These are phyloP conservation scores for Passalora sequoiae DNA, from an alignment of 2,329 filamentous ascomycete genomes.

Conservation along the genomic window DNA sequence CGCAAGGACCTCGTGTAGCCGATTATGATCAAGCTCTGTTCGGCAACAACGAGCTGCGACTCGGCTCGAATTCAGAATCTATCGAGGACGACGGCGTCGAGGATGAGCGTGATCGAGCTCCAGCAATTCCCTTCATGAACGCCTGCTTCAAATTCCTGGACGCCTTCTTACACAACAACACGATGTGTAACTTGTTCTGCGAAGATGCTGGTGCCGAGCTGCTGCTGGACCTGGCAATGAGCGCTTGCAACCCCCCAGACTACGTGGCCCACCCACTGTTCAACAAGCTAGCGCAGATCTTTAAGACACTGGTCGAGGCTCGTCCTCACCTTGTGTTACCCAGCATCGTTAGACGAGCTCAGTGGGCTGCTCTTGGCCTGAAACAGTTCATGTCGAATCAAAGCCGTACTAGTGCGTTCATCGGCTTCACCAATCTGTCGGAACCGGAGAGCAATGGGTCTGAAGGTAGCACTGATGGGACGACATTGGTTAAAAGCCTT, in stretches of 20 bases:
- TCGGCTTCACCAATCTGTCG: constrained; percentile 17
- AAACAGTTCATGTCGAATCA: constrained; percentile 54
- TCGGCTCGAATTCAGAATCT: background rate
- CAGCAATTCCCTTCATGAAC: constrained; percentile 56
- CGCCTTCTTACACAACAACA: constrained; percentile 69
- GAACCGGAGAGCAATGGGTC: constrained; percentile 28
- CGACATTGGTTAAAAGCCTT: constrained; percentile 70
- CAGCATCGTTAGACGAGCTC: constrained; percentile 69
- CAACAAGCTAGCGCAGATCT: constrained; percentile 65
- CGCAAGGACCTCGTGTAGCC: constrained; percentile 8
- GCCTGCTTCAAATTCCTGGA: constrained; percentile 71
- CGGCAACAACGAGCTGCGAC: constrained; percentile 3
- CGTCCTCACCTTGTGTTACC: constrained; percentile 78
- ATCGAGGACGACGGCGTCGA: constrained; percentile 38
- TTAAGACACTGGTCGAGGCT: constrained; percentile 73
- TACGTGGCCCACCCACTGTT: constrained; percentile 64
- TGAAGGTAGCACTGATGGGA: constrained; percentile 53
- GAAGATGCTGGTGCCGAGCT: constrained; percentile 75
- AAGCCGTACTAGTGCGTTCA: constrained; percentile 20
- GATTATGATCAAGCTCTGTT: constrained; percentile 9
- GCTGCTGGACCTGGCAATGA: constrained; percentile 75
- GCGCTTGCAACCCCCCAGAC: constrained; percentile 72
- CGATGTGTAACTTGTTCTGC: constrained; percentile 68
- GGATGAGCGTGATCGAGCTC: constrained; percentile 31
- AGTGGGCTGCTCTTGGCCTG: constrained; percentile 63